Conservation (phyloP, 2,329 filamentous ascomycete species). For the Peltaster fructicola region DNA sequence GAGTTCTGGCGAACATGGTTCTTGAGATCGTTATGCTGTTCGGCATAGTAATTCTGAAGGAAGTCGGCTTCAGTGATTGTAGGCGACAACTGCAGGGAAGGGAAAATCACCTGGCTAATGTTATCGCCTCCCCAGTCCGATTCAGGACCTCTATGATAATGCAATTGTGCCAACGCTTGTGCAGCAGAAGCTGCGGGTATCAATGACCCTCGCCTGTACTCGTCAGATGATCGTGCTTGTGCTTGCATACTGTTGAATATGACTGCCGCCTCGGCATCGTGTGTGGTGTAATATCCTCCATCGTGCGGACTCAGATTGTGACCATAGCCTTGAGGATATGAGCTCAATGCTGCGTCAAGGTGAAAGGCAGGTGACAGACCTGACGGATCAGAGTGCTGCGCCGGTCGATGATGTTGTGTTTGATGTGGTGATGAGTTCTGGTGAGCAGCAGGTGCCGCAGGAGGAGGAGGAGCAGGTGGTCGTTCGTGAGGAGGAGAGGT, state of each 20-base stretch:
- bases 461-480: constrained; percentile 35
- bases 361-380: constrained; percentile 20
- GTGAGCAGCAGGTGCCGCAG: no score
- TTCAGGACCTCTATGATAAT: constrained; percentile 53
- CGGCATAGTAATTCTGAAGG: constrained; percentile 22
- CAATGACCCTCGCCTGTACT: constrained; percentile 45
- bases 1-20: no score
- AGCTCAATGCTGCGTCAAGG: constrained; percentile 16
- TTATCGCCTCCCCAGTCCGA: constrained; percentile 51
- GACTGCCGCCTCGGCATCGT: constrained; percentile 40
- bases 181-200: constrained; percentile 60
- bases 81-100: constrained; percentile 17
- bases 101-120: constrained; percentile 19
- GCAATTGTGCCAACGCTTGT: constrained; percentile 70
- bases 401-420: constrained; percentile 11
- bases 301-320: constrained; percentile 24
- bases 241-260: constrained; percentile 36
- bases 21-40: constrained; percentile 23
- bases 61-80: constrained; percentile 20
- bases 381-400: constrained; percentile 18
- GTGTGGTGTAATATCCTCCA: constrained; percentile 23
- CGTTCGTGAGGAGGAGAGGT: constrained; percentile 67
- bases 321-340: constrained; percentile 18
- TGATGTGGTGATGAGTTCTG: constrained; percentile 18
- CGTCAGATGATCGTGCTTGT: constrained; percentile 52